A percentile compares a stretch with the other conserved stretches of the same genome.
Evolutionary conservation across 163 green algal species (phyloP).

Genomic region (Volvox carteri): DNA sequence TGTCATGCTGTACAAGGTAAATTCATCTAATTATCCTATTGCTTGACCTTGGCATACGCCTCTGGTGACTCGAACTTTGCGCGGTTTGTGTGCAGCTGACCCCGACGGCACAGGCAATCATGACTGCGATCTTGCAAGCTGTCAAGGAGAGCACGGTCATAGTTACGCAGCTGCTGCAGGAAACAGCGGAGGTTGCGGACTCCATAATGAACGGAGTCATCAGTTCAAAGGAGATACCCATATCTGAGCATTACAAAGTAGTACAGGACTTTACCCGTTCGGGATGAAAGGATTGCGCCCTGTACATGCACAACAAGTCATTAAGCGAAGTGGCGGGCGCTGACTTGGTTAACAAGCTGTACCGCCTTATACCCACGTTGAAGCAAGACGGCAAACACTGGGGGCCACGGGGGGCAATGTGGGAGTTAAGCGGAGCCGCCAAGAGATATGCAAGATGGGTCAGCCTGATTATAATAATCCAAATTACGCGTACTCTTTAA

Average conservation of each 20-base stretch:
- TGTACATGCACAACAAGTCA: slow-evolving; percentile 53
- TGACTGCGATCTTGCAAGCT: not conserved
- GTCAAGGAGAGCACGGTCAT: not conserved
- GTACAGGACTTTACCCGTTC: not conserved
- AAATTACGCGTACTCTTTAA: too few species aligned
- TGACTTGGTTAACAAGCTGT: slow-evolving; percentile 26
- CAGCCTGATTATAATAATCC: too few species aligned
- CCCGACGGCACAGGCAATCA: not conserved
- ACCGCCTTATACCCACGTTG: not conserved
- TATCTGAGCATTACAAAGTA: not conserved
- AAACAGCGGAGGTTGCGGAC: slow-evolving; percentile 7
- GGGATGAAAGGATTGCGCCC: not conserved
- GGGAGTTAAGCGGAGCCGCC: too few species aligned
- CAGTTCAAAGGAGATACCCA: not conserved
- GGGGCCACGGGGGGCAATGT: too few species aligned
- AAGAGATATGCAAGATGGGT: too few species aligned
- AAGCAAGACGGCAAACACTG: slow-evolving; percentile 2
- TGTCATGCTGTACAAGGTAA: not conserved
- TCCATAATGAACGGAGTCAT: not conserved
- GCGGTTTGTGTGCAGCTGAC: not conserved
- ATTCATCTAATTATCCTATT: not conserved
- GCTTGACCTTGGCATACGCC: too few species aligned
- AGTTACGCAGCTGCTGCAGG: not conserved
- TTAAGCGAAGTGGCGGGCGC: slow-evolving; percentile 36
- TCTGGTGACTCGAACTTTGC: too few species aligned